Evolutionary conservation across 495 filamentous ascomycete genomes (phyloP), one percentile per base, ranked within the genome.

Genomic region (Polyplosphaeria fusca): DNA sequence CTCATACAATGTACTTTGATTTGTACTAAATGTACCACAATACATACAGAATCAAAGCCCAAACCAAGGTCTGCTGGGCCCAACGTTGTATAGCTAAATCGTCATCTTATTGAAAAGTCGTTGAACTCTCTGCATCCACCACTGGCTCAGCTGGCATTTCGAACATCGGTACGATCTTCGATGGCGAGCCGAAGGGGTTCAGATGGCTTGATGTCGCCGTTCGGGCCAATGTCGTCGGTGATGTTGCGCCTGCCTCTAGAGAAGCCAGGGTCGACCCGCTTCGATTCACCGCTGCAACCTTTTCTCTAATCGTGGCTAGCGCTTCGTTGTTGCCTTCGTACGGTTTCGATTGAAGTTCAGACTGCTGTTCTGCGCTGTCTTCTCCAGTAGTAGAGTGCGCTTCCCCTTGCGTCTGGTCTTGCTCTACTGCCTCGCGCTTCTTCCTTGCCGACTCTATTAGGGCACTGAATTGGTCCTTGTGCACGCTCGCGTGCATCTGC

Each of bases 381-480:
- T 26, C 16, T 28, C 11, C 23, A 25, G 19, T 24, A 5, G 18
- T 47, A 7, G 38, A 20, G 4, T 42, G 26, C 5, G 40, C 18
- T 2, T 48, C 22, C 9, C 52, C 43, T 50, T 25, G 20, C 44
- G n/a, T 48, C 41, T 37, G 40, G 12, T 52, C 18, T 19, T 13
- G 42, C 43, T 38, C 41, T 39, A 9, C 16, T 40, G 35, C 30
- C 24, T 7, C 30, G 38, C 56, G 52, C 25, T 63, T 60, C 52
- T 56, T 64, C 52, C 61, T 52, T 11, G 64, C 66, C 19, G 58
- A 53, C 5, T 62, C 66, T 32, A 69, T 61, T 23, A 71, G 67
- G 26, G 81, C 75, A 41, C 82, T 80, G 67, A 95, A 98, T 11
- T 90, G 84, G 27, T 67, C 69, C 19, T 81, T 81, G 73, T 98